Base-by-base conservation (phyloP, 1,139 yeast genomes). In the Blastobotrys persicus region DNA sequence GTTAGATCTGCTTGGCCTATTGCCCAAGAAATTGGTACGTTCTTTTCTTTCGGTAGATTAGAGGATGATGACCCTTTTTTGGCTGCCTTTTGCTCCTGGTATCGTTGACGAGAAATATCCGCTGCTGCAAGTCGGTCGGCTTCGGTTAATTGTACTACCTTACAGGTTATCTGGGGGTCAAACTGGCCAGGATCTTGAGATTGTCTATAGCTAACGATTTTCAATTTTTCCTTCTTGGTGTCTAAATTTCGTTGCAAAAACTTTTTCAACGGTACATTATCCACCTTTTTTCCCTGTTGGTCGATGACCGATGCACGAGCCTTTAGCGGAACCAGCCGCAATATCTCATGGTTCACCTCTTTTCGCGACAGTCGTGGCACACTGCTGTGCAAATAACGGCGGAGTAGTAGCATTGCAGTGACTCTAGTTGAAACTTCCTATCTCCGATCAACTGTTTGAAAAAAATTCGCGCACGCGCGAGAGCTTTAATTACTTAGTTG, bases 11-110 rank as follows among this genome's bases (percentile, higher is more conserved):
- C 58, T 47, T 49, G 65, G 41, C 56, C 72, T 49, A 58, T 59
- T 31, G 53, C 63, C 71, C 62, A 75, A 14, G 63, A 64, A 49
- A 53, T 60, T 51, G 54, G 69, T 14, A 54, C 68, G 33, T 55
- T 59, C 50, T 60, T 68, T 40, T 54, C 65, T 56, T 64, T 59
- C 48, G 50, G 54, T 2, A 31, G 42, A n/a, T 28, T 33, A 7
- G 14, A 56, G 45, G 58, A 63, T 53, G 40, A 40, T 20, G 51
- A 59, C 54, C 58, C 53, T 28, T 45, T 59, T 51, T 47, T 59
- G 42, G 42, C 49, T 37, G 51, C 54, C 41, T 47, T 54, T 28
- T 44, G 44, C 37, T 56, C 50, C 32, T 45, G 51, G 43, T 46
- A 54, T 42, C 47, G 51, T 28, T 40, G 26, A 43, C 31, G 50